Evolutionary conservation across 1,284 basidiomycete species (phyloP), one percentile per base, ranked within the genome.

Genomic region (Vanrija pseudolonga): DNA sequence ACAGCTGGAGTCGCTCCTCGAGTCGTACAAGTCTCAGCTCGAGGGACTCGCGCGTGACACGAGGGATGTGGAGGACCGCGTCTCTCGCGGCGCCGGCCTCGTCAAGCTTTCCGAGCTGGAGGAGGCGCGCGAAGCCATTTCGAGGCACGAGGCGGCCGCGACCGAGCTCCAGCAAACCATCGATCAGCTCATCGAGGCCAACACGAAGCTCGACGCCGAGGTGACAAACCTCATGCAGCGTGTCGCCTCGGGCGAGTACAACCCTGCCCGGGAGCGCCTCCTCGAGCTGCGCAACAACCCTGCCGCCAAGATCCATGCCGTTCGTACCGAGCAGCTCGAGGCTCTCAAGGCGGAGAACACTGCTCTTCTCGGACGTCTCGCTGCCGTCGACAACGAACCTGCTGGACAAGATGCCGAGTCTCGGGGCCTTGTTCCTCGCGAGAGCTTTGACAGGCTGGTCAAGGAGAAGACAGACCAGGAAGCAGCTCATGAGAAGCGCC

Each of bases 181-280:
- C 36, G 41, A 63, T 41, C 63, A 73, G 45, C 61, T 78, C 37
- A 73, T 77, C 18, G 66, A 71, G 17, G 78, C 80, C 44, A 68
- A 78, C 47, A 74, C 73, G 7, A 64, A 70, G 1, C 67, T 81
- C 17, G 74, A 76, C n/a, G 66, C 65, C 4, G 78, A 80, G 59
- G 74, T 80, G 51, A 77, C 74, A 42, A 69, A 71, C 39, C 70
- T 82, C 5, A 78, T 78, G 67, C 66, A 65, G 9, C 73, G 78
- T 8, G 76, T 79, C 12, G 75, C 72, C 12, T 73, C 78, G 1
- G 81, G 81, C 38, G 80, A 81, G 55, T 82, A 78, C 68, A 79
- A 82, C 59, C 69, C 76, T 5, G 62, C 63, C 14, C 70, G 69
- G 19, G 77, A 78, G 56, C 65, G 77, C 32, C 78, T 77, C 47